These are phyloP conservation scores for Paecilomyces fulvus DNA, from an alignment of 2,329 filamentous ascomycete species.

Conservation along the genomic window DNA sequence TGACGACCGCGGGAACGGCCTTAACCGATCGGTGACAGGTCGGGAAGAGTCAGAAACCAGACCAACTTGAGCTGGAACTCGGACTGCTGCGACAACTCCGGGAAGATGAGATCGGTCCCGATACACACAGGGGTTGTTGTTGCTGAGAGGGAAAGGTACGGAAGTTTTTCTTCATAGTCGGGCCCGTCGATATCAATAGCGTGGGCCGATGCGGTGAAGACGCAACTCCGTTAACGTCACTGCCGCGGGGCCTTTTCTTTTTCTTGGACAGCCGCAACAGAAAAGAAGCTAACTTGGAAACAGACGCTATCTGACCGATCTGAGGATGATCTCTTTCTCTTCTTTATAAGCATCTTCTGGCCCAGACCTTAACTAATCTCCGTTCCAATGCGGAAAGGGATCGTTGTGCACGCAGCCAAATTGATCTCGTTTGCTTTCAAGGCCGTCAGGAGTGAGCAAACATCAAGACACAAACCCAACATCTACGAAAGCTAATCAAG, in stretches of 20 bases:
- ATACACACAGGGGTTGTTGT: slow-evolving; percentile 8
- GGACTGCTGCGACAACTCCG: not conserved
- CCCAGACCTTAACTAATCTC: not conserved
- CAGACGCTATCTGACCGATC: not conserved
- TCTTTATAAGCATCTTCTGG: not conserved
- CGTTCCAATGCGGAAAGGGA: not conserved
- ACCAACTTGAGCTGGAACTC: not conserved
- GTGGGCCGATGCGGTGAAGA: slow-evolving; percentile 16
- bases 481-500: too few relatives aligned
- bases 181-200: not conserved
- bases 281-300: not conserved
- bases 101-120: slow-evolving; percentile 12
- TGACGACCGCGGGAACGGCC: not conserved
- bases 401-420: not conserved
- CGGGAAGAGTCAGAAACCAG: not conserved
- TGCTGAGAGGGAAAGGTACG: not conserved
- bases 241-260: slow-evolving; percentile 11
- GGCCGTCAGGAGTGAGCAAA: not conserved
- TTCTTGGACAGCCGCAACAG: slow-evolving; percentile 1
- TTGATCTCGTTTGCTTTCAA: not conserved
- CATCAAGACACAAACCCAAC: not conserved
- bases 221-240: slow-evolving; percentile 12
- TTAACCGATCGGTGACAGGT: slow-evolving; percentile 5
- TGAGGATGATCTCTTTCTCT: not conserved
- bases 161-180: not conserved